Evolutionary conservation across 106 monocot species (phyloP).

Genomic region (Dendrobium officinale): DNA sequence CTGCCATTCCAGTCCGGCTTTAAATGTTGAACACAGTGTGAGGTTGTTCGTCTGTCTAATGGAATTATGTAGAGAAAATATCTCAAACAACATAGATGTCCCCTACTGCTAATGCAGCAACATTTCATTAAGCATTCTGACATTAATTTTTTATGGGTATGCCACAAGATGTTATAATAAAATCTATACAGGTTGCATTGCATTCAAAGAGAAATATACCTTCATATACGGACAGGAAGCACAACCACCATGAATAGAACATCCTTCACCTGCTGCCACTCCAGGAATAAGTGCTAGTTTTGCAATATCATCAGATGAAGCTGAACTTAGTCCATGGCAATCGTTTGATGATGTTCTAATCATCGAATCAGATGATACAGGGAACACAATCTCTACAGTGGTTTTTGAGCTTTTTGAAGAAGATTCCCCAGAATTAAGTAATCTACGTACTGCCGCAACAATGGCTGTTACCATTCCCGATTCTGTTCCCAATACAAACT

Average conservation of each 20-base stretch:
- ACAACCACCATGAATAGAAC: conserved; percentile 97
- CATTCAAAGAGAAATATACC: conserved; percentile 31
- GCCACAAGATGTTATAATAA: not conserved
- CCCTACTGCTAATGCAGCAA: not conserved
- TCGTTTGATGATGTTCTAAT: conserved; percentile 40
- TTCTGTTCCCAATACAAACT: conserved; percentile 95
- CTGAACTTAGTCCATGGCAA: conserved; percentile 20
- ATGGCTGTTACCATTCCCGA: conserved; percentile 96
- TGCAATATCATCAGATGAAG: conserved; percentile 30
- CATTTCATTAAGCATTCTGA: not conserved
- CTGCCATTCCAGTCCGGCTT: too few relatives aligned
- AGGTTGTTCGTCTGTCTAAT: too few relatives aligned
- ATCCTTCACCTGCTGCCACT: conserved; percentile 78
- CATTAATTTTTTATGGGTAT: not conserved
- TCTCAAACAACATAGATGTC: not conserved
- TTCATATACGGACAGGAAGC: conserved; percentile 99
- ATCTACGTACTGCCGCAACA: conserved; percentile 64
- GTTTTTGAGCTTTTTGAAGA: conserved; percentile 31
- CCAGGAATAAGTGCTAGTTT: conserved; percentile 80
- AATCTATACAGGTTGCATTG: not conserved
- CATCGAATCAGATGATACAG: conserved; percentile 88
- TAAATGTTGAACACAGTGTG: too few relatives aligned
- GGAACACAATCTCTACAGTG: conserved; percentile 87
- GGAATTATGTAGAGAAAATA: not conserved
- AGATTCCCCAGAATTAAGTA: conserved; percentile 33